Percentiles rank a stretch among this genome's conserved stretches.
Evolutionary conservation across 2,329 filamentous ascomycete species (phyloP).

Genomic region (Sodiomyces alkalinus): DNA sequence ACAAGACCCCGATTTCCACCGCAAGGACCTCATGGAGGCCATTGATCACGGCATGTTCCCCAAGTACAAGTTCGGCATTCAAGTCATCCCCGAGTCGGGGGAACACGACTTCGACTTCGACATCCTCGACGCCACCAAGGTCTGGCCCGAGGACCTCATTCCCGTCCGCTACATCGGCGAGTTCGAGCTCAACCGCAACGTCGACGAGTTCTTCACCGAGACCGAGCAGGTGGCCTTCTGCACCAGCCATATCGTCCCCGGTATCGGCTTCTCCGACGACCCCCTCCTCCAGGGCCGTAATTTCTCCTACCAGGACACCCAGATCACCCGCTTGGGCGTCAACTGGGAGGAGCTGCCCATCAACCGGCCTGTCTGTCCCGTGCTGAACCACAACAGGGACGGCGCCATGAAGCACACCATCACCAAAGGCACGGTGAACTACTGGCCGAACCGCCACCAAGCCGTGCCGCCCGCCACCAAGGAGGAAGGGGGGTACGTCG

Average conservation of each 20-base stretch:
- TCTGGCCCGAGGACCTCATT: conserved; percentile 68
- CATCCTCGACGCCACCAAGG: conserved; percentile 70
- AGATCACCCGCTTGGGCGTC: conserved; percentile 52
- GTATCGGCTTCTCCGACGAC: conserved; percentile 64
- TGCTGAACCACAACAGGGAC: conserved; percentile 65
- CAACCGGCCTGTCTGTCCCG: conserved; percentile 59
- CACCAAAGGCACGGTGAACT: conserved; percentile 57
- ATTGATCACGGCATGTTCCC: conserved; percentile 58
- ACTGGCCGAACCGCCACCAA: conserved; percentile 62
- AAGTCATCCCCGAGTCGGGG: conserved; percentile 54
- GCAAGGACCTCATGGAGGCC: conserved; percentile 60
- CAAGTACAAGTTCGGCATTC: conserved; percentile 73
- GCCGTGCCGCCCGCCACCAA: conserved; percentile 44
- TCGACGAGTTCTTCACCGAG: conserved; percentile 70
- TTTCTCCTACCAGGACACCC: conserved; percentile 51
- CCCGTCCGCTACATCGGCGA: conserved; percentile 68
- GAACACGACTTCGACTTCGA: conserved; percentile 75
- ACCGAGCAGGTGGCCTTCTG: conserved; percentile 76
- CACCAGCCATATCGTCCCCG: conserved; percentile 64
- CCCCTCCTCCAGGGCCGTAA: conserved; percentile 62
- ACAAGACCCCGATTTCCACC: conserved; percentile 69
- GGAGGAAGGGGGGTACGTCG: conserved; percentile 52
- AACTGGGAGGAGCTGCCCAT: conserved; percentile 70
- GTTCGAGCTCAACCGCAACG: conserved; percentile 63
- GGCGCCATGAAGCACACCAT: conserved; percentile 60